A percentile compares a stretch with the other conserved stretches of the same genome.
These are phyloP conservation scores for Hibiscus mutabilis DNA, from an alignment of 345 rosid species.

Conservation along the genomic window DNA sequence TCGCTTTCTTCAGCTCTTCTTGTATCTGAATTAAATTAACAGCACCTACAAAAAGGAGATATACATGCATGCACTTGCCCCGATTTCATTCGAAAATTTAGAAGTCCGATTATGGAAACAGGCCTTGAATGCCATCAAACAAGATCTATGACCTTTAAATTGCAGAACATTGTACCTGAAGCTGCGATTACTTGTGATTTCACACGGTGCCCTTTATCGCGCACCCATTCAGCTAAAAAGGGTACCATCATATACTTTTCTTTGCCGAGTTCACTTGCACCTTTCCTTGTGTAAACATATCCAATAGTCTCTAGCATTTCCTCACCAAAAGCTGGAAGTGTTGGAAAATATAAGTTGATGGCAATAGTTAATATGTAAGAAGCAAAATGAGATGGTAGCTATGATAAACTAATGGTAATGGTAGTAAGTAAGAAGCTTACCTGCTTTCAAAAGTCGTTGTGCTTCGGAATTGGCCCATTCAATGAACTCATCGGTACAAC, in stretches of 20 bases:
- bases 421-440: constrained; percentile 25
- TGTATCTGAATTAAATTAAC: constrained; percentile 70
- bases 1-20: constrained; percentile 69
- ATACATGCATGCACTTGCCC: background rate
- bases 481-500: constrained; percentile 49
- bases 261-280: constrained; percentile 82
- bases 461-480: constrained; percentile 81
- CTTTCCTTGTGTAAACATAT: constrained; percentile 87
- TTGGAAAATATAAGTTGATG: background rate
- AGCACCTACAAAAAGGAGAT: constrained; percentile 49
- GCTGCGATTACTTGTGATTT: constrained; percentile 98
- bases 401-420: background rate
- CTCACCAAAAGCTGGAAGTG: constrained; percentile 79
- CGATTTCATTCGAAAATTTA: constrained; percentile 2
- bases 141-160: background rate
- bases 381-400: background rate
- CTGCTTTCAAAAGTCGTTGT: constrained; percentile 60
- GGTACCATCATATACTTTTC: constrained; percentile 88
- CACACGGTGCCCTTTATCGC: constrained; percentile 87
- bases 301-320: constrained; percentile 95
- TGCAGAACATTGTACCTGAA: constrained; percentile 46
- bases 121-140: background rate
- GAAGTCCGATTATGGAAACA: background rate
- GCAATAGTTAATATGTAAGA: background rate
- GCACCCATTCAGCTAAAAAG: constrained; percentile 94